Evolutionary conservation across 2,329 filamentous ascomycete species (phyloP).

Genomic region (Trichoderma sp.): DNA sequence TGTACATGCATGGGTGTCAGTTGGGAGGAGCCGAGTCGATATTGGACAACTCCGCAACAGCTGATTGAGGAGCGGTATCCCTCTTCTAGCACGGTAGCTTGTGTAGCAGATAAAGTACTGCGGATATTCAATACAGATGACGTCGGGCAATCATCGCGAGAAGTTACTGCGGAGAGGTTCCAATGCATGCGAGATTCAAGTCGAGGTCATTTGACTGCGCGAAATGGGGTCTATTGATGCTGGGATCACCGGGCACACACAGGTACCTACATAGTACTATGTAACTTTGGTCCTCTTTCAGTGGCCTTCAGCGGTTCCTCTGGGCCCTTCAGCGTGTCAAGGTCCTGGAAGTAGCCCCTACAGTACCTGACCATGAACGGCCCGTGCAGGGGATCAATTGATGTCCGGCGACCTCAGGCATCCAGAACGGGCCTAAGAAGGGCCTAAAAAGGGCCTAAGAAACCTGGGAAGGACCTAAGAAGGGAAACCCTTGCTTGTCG

Average conservation of each 20-base stretch:
- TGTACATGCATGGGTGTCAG: no score
- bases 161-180: not conserved
- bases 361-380: not conserved
- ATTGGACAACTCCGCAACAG: not conserved
- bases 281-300: not conserved
- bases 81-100: not conserved
- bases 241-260: no score
- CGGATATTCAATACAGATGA: not conserved
- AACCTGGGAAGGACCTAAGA: not conserved
- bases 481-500: not conserved
- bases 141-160: not conserved
- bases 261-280: no score
- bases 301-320: not conserved
- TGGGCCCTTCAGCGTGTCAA: not conserved
- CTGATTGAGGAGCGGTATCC: not conserved
- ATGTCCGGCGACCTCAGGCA: not conserved
- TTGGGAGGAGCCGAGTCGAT: not conserved
- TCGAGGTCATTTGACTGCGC: not conserved
- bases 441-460: not conserved
- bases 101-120: not conserved
- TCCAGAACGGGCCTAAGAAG: not conserved
- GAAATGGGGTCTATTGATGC: no score
- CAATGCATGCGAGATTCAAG: not conserved
- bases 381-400: constrained; percentile 3
- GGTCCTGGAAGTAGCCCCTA: not conserved